Conservation (phyloP, 73 alveolate genomes). For the Paramecium sexaurelia region DNA sequence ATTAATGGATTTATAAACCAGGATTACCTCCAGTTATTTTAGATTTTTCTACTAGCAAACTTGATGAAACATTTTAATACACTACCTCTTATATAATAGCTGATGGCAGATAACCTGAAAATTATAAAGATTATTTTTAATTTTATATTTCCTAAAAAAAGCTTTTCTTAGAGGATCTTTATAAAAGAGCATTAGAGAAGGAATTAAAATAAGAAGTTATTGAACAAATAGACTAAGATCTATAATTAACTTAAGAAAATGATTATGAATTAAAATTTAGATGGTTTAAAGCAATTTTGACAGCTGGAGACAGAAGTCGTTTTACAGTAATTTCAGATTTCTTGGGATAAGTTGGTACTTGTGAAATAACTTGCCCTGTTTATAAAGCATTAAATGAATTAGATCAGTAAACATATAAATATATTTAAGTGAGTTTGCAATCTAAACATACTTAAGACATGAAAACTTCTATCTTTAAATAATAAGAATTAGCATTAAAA, state of each 20-base stretch:
- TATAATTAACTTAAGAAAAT: background rate
- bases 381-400: background rate
- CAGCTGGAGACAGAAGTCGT: background rate
- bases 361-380: slow-evolving; percentile 1
- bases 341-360: slow-evolving; percentile 6
- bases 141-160: background rate
- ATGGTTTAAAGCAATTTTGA: slow-evolving; percentile 15
- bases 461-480: slow-evolving; percentile 4
- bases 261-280: background rate
- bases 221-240: background rate
- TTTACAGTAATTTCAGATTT: background rate
- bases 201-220: background rate
- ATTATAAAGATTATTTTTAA: background rate
- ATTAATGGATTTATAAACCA: background rate
- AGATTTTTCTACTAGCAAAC: background rate
- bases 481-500: too few relatives aligned
- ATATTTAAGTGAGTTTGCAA: background rate
- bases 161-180: background rate
- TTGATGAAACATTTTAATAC: background rate
- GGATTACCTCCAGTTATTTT: background rate
- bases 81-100: background rate
- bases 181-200: background rate
- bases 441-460: background rate
- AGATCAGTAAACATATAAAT: background rate
- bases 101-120: background rate